These are phyloP conservation scores for Fusarium cyanostomum DNA, from an alignment of 2,329 filamentous ascomycete species.

Conservation along the genomic window DNA sequence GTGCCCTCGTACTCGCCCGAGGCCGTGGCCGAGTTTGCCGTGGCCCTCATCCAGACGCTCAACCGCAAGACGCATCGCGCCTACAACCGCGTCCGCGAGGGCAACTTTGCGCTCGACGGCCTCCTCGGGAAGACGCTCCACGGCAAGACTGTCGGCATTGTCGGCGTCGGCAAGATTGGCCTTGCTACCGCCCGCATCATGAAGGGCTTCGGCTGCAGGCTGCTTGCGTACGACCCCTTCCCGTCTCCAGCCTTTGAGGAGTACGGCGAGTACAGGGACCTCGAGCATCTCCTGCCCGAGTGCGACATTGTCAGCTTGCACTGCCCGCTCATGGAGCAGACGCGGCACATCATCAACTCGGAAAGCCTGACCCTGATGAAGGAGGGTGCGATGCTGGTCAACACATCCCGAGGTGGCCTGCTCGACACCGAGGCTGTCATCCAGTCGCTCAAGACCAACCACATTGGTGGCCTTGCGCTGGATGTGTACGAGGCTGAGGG, in stretches of 20 bases:
- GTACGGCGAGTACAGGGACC: constrained; percentile 61
- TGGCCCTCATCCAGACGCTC: constrained; percentile 73
- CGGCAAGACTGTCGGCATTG: constrained; percentile 72
- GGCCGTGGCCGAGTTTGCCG: constrained; percentile 74
- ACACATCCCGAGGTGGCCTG: constrained; percentile 74
- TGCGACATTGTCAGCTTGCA: constrained; percentile 73
- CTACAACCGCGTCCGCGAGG: constrained; percentile 74
- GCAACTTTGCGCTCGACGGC: constrained; percentile 73
- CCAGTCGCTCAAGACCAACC: constrained; percentile 66
- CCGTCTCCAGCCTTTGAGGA: constrained; percentile 58
- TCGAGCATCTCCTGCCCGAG: constrained; percentile 63
- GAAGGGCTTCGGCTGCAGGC: constrained; percentile 69
- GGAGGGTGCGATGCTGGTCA: constrained; percentile 68
- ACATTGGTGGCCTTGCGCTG: constrained; percentile 69
- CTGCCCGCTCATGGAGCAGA: constrained; percentile 69
- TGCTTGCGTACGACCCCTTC: constrained; percentile 70
- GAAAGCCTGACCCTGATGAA: constrained; percentile 65
- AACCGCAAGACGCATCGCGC: constrained; percentile 74
- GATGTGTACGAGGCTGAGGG: constrained; percentile 75
- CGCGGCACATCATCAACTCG: constrained; percentile 68
- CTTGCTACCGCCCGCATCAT: constrained; percentile 69
- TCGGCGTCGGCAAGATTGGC: constrained; percentile 74
- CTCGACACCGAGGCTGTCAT: constrained; percentile 70
- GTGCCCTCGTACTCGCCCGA: constrained; percentile 76
- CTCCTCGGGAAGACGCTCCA: constrained; percentile 68